Evolutionary conservation across 345 rosid species (phyloP).

Genomic region (Lumnitzera littorea): DNA sequence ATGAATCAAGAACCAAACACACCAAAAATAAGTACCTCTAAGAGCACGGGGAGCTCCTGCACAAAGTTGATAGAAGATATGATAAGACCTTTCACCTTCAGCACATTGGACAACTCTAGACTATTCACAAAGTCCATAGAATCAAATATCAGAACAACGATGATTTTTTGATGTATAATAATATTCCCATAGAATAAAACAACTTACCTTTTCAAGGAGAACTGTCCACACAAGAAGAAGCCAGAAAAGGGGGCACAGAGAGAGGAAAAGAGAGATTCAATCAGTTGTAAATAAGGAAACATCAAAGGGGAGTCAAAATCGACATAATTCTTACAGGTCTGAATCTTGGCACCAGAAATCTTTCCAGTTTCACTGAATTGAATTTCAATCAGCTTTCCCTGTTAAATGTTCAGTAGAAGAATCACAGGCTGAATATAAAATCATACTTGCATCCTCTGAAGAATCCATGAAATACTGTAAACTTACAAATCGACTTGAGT

Average conservation of each 20-base stretch:
- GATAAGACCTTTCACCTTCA: conserved; percentile 96
- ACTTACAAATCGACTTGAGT: conserved; percentile 99
- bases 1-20: neutral
- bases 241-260: conserved; percentile 12
- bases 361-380: conserved; percentile 95
- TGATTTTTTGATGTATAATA: conserved; percentile 2
- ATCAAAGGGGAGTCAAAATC: conserved; percentile 7
- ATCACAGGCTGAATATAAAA: conserved; percentile 10
- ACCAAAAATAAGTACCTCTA: conserved; percentile 42
- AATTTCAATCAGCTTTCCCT: conserved; percentile 97
- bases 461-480: conserved; percentile 18
- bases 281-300: neutral
- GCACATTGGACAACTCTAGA: conserved; percentile 98
- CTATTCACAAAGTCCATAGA: conserved; percentile 45
- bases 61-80: conserved; percentile 98
- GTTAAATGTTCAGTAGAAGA: conserved; percentile 23
- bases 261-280: conserved; percentile 25
- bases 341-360: conserved; percentile 97
- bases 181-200: conserved; percentile 8
- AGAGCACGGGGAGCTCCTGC: conserved; percentile 78
- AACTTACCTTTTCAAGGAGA: conserved; percentile 90
- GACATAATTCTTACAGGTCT: conserved; percentile 68
- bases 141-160: conserved; percentile 10
- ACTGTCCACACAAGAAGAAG: conserved; percentile 39
- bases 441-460: neutral